Evolutionary conservation across 352 stramenopile genomes (phyloP), one percentile per base, ranked within the genome.

Genomic region (Phytophthora pisi): DNA sequence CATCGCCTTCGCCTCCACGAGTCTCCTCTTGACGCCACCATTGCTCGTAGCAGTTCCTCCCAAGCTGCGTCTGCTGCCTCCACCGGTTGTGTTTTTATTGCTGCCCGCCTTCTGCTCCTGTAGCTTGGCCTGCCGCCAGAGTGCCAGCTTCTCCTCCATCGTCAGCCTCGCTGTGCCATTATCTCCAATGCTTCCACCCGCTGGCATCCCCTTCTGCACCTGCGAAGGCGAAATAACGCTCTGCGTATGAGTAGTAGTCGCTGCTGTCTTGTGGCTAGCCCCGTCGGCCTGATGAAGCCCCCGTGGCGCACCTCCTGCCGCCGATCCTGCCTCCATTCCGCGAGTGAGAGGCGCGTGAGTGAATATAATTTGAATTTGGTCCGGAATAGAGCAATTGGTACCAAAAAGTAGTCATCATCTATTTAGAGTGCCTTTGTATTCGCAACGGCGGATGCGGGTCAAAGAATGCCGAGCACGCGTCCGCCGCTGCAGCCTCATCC

Each of bases 321-420:
- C 42, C 5, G n/a, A 43, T 43, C 36, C 15, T 11, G 36, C 15
- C 36, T 43, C 36, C 38, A n/a, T 46, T 3, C 34, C 34, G 34
- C 34, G 1, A 42, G 11, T 42, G 16, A 42, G 34, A 42, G 34
- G 34, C 34, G 34, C 34, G 34, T 15, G 8, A 42, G 7, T 8
- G 8, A 16, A 40, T 23, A 40, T 24, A 30, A 30, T 30, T 26
- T n/a, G 34, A 15, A 15, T 45, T 31, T 43, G 8, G 24, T 55
- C 28, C 42, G 24, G 42, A 20, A 20, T 43, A 23, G 31, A 57
- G 0, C 9, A 46, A 26, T 61, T 52, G 38, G 40, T 53, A n/a
- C 51, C 51, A 67, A 68, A 72, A 58, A 70, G 47, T 51, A 68
- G 53, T 68, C 51, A 49, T 73, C 66, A 53, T 73, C 66, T 73